A percentile compares a stretch with the other conserved stretches of the same genome.
These are phyloP conservation scores for Fraxinus angustifolia DNA, from an alignment of 305 asterid genomes.

Conservation along the genomic window DNA sequence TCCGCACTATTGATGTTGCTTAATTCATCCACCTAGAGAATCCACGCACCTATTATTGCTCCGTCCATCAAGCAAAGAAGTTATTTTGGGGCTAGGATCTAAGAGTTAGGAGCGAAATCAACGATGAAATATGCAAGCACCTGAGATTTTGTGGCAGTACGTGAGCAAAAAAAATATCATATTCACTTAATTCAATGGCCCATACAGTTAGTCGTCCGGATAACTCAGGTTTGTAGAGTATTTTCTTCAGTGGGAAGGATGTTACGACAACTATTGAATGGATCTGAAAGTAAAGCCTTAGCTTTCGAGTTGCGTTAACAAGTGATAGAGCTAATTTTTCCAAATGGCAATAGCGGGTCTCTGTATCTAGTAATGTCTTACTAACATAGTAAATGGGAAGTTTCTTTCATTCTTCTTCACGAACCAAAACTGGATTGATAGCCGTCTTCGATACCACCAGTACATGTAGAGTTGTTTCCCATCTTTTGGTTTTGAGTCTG, in stretches of 20 bases:
- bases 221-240: not conserved
- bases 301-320: not conserved
- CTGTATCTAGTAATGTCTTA: not conserved
- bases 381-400: not conserved
- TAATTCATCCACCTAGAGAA: not conserved
- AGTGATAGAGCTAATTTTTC: no score
- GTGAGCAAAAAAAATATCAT: not conserved
- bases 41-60: not conserved
- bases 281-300: not conserved
- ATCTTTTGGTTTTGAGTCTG: not conserved
- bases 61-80: not conserved
- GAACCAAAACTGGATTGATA: not conserved
- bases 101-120: not conserved
- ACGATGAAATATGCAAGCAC: not conserved
- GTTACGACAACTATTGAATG: not conserved
- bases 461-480: not conserved
- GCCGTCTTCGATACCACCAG: not conserved
- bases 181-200: not conserved
- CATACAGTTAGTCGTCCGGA: not conserved
- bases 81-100: not conserved
- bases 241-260: not conserved
- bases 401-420: not conserved
- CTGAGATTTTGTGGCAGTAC: not conserved
- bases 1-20: not conserved
- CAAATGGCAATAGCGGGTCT: not conserved